phyloP scores from a whole-genome alignment of 768 basidiomycete genomes.

The Tremella mesenterica region DNA sequence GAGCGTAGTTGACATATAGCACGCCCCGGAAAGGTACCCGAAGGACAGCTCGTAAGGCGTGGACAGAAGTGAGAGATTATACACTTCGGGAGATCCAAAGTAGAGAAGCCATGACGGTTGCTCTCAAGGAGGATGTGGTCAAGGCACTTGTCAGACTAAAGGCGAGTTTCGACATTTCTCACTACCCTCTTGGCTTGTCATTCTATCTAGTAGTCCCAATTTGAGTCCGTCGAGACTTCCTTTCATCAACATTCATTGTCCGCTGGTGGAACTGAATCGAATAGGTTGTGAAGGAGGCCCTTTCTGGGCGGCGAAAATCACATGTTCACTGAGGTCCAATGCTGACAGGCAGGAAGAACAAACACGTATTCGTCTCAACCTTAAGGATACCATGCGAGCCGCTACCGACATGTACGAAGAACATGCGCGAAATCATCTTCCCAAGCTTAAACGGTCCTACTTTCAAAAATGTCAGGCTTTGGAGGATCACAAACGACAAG shows the following conservation, averaged over 20 bases:
- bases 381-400: slow-evolving; percentile 81
- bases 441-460: slow-evolving; percentile 70
- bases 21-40: slow-evolving; percentile 50
- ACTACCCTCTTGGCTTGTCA: not conserved
- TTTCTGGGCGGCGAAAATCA: too few species aligned
- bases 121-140: slow-evolving; percentile 65
- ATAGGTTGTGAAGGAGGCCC: too few species aligned
- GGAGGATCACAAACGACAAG: slow-evolving; percentile 50
- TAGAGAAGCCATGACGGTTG: slow-evolving; percentile 66
- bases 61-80: slow-evolving; percentile 77
- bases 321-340: too few species aligned
- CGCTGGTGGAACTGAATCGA: too few species aligned
- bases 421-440: slow-evolving; percentile 68
- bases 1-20: slow-evolving; percentile 40
- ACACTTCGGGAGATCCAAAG: slow-evolving; percentile 78
- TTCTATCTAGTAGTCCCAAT: not conserved
- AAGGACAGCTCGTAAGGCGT: slow-evolving; percentile 56
- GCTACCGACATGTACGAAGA: slow-evolving; percentile 69
- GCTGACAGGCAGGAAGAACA: slow-evolving; percentile 72
- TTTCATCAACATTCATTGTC: not conserved
- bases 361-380: slow-evolving; percentile 79
- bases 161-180: slow-evolving; percentile 21
- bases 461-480: slow-evolving; percentile 77
- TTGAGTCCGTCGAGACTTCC: not conserved
- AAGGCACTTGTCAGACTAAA: slow-evolving; percentile 59